phyloP scores from a whole-genome alignment of 352 stramenopile genomes.

The Phytophthora multivora region DNA sequence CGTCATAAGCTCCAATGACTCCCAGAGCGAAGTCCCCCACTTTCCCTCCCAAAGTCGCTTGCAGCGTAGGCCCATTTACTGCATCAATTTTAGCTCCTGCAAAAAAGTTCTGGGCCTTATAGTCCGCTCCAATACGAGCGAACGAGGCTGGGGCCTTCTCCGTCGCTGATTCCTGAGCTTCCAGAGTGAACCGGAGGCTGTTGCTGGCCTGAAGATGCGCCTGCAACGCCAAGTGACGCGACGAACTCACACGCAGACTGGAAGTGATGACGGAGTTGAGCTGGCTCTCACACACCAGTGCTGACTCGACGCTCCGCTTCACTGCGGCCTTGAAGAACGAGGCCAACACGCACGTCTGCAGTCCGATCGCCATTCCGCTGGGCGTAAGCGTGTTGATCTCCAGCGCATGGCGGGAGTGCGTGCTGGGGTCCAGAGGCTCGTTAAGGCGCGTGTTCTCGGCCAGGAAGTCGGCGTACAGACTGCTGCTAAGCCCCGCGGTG shows the following conservation, averaged over 20 bases:
- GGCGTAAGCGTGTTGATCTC: slow-evolving; percentile 57
- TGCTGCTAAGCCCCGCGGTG: slow-evolving; percentile 60
- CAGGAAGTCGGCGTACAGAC: slow-evolving; percentile 72
- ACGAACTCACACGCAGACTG: slow-evolving; percentile 68
- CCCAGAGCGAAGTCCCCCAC: slow-evolving; percentile 53
- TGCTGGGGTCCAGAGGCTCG: slow-evolving; percentile 44
- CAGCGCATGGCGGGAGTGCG: slow-evolving; percentile 57
- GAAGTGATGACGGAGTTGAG: slow-evolving; percentile 71
- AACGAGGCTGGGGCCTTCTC: slow-evolving; percentile 72
- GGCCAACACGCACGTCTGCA: slow-evolving; percentile 63
- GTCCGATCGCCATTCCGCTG: slow-evolving; percentile 53
- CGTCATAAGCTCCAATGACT: slow-evolving; percentile 72
- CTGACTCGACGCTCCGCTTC: slow-evolving; percentile 66
- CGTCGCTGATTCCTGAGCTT: slow-evolving; percentile 73
- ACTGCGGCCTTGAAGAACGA: slow-evolving; percentile 75
- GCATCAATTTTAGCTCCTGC: slow-evolving; percentile 76
- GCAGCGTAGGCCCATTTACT: slow-evolving; percentile 77
- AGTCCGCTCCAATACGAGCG: slow-evolving; percentile 73
- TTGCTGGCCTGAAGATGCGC: slow-evolving; percentile 66
- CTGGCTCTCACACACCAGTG: slow-evolving; percentile 69
- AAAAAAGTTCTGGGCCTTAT: slow-evolving; percentile 50
- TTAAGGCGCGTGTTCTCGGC: slow-evolving; percentile 50
- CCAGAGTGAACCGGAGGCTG: slow-evolving; percentile 67
- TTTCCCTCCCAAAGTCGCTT: slow-evolving; percentile 57
- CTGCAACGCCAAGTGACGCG: slow-evolving; percentile 68